Evolutionary conservation across 2,329 filamentous ascomycete genomes (phyloP), one percentile per base, ranked within the genome.

Genomic region (Talaromyces sp.): DNA sequence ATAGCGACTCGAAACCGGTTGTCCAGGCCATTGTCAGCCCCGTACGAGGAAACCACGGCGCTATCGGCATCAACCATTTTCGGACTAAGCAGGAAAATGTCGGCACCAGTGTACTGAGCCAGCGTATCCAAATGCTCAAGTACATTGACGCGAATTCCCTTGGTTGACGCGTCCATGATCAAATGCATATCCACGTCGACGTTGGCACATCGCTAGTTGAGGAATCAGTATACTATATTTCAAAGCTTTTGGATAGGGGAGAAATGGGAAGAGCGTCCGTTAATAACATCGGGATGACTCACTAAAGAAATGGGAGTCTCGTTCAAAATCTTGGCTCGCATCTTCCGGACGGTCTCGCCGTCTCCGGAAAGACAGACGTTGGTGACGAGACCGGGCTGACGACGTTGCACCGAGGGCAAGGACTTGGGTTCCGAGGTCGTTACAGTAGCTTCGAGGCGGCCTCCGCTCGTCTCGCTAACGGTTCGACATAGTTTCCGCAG

Each of bases 31-130:
- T 90, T 88, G 40, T 87, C 86, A 71, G 92, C 90, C 33, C 86
- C 85, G 73, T 88, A 87, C 67, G 90, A 92, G 52, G 90, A 90
- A 66, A 90, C 82, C 44, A 87, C 84, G 62, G 89, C 87, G 50
- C 89, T 87, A 68, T 96, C 88, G 12, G 91, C 89, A 72, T 88
- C 85, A 31, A 89, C 88, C 67, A 93, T 84, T 77, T 96, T 96
- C 3, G 95, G 93, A 63, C 92, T 93, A 58, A 99, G 85, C 56
- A 99, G 82, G 77, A 99, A 99, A 69, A 99, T 96, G 76, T 99
- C 95, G 60, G 96, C 93, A 58, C 95, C 95, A 65, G 93, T 97
- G 72, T 90, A 96, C 68, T 83, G 85, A 11, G 95, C 91, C 71
- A 96, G 89, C 66, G 89, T 88, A 76, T 98, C 92, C 69, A 99